Base-by-base conservation (phyloP, 2,329 filamentous ascomycete genomes). In the Coleophoma eucalyptorum region DNA sequence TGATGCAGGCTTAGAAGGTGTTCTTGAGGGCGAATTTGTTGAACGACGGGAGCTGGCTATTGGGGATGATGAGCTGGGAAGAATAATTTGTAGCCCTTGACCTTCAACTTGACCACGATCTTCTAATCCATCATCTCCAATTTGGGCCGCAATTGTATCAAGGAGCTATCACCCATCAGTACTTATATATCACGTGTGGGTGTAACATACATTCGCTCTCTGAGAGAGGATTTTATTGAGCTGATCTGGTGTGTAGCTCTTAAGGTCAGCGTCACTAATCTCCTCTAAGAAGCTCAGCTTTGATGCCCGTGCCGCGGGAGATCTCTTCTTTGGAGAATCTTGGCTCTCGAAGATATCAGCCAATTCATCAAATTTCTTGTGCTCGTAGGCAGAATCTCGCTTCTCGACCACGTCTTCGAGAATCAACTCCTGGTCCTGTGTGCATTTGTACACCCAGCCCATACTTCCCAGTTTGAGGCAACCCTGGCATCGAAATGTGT, bases 381-480 rank as follows among this genome's bases (percentile, higher is more conserved):
- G 20, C 42, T 57, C 58, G 56, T 52, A 57, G 58, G 45, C 13
- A n/a, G 26, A 26, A 47, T 44, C 46, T 32, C 12, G n/a, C 13
- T 12, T 26, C 31, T 62, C 56, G 12, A 67, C 58, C 16, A 67
- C 65, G 40, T 72, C 67, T 16, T 71, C 66, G 31, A 78, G 60
- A 38, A 72, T 58, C 15, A 69, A 62, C 31, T 80, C 74, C 11
- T 71, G 71, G 59, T 91, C 87, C 63, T 89, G 81, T 12, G 76
- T 79, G 66, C 90, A 94, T 52, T 78, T 74, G 66, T 89, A 94
- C 19, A 94, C 69, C 80, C 86, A 94, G 21, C 87, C 87, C 48
- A 85, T 74, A 15, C 74, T 68, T 0, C 85, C 79, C 1, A 67
- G 66, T 38, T 70, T 69, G 37, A 71, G 70, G 60, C 89, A 94